Base-by-base conservation (phyloP, 139 green algal genomes). In the Chlamydomonas schloesseri region DNA sequence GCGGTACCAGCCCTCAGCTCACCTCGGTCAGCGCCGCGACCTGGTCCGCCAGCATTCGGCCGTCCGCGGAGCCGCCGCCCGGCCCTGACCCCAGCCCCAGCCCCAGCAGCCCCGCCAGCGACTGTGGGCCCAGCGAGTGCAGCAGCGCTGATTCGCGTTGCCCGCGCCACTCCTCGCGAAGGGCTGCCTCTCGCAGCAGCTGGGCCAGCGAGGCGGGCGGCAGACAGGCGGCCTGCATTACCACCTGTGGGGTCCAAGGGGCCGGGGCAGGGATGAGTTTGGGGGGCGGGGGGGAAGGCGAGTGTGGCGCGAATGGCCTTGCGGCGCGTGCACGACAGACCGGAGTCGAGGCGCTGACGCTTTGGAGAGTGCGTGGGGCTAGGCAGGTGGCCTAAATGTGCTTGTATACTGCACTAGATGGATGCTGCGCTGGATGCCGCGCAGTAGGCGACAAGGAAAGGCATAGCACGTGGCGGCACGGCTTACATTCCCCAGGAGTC, bases 121-220 rank as follows among this genome's bases (percentile, higher is more conserved):
- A 36, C 15, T 13, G 69, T 9, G 68, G 53, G 37, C 50, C 42
- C 13, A 89, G 34, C 3, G 36, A 53, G n/a, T 3, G 55, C 64
- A 89, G 68, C 36, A 89, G 84, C 28, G n/a, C 34, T 36, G 34
- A 33, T 33, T 89, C 84, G 37, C 84, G 84, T 26, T 37, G 75
- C 15, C 33, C 21, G 18, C 84, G 53, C 84, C 84, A 89, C 55
- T 89, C 84, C 76, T 89, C 84, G 3, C 84, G 74, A 53, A 89
- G 74, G 11, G 84, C 53, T 26, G 73, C 79, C 75, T 89, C 84
- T 1, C 84, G 84, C 36, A 89, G 53, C 34, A 86, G 73, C 50
- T 87, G 82, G 1, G 55, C 26, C 24, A 75, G 55, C 3, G 71
- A 87, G 24, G 71, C 71, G 1, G 71, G 23, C 20, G 71, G 82